Percentiles rank a stretch among this genome's conserved stretches.
Conservation (phyloP, 768 basidiomycete genomes). For the Serendipita sp. region DNA sequence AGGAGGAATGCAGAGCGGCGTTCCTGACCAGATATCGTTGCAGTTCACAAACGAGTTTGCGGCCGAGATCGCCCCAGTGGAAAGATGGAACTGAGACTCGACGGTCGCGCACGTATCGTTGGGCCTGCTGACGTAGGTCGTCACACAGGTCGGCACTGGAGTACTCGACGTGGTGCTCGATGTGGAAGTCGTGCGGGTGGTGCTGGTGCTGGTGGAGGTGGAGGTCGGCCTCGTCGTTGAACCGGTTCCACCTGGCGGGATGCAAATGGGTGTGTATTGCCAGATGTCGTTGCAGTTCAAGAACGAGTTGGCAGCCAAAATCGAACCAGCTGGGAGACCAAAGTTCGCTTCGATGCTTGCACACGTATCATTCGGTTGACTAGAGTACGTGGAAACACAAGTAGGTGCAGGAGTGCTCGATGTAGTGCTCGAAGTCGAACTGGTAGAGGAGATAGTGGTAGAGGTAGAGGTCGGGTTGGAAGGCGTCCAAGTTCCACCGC, state of each 20-base stretch:
- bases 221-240: neutral
- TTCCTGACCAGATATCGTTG: neutral
- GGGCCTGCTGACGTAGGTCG: neutral
- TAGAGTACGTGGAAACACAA: neutral
- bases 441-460: neutral
- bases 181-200: neutral
- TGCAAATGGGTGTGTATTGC: neutral
- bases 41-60: neutral
- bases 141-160: no score
- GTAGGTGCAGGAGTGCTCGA: neutral
- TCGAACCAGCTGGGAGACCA: neutral
- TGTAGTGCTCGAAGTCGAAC: neutral
- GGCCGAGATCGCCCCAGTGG: neutral
- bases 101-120: neutral
- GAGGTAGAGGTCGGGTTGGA: neutral
- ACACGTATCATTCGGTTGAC: neutral
- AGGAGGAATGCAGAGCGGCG: neutral
- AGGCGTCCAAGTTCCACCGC: neutral
- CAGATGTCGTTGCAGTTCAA: neutral
- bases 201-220: no score
- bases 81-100: neutral
- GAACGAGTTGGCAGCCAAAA: neutral
- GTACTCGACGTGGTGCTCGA: no score
- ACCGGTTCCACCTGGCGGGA: neutral
- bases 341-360: neutral